phyloP scores from a whole-genome alignment of 768 basidiomycete genomes.

The Amyloporia xantha region DNA sequence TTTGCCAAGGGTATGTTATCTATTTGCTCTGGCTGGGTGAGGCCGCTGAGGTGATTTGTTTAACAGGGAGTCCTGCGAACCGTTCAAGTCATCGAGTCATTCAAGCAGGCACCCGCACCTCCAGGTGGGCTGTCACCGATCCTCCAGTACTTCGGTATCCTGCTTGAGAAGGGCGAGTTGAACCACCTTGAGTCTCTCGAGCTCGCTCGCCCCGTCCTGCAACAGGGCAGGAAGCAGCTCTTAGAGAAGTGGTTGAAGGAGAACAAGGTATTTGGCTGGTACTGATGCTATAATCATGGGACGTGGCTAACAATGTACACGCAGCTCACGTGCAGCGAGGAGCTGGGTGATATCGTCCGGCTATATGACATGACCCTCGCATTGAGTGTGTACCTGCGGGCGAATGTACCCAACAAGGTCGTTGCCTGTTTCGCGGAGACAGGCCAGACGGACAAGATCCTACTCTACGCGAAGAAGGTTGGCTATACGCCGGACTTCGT shows the following conservation, averaged over 20 bases:
- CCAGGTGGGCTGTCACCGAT: constrained; percentile 92
- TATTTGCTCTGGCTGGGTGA: neutral
- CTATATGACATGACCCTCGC: constrained; percentile 95
- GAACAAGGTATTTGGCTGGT: constrained; percentile 64
- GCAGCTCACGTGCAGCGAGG: constrained; percentile 96
- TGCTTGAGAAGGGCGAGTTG: constrained; percentile 97
- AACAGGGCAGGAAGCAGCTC: constrained; percentile 93
- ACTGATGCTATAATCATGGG: neutral
- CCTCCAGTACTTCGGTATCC: constrained; percentile 95
- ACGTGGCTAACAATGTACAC: neutral
- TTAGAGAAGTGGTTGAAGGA: constrained; percentile 99
- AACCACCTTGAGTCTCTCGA: constrained; percentile 96
- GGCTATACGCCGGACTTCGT: constrained; percentile 91
- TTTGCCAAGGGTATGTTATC: constrained; percentile 66
- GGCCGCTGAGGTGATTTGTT: neutral
- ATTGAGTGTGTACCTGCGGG: constrained; percentile 93
- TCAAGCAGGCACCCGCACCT: constrained; percentile 91
- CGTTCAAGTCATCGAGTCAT: constrained; percentile 90
- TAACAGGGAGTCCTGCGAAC: constrained; percentile 88
- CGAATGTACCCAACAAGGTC: constrained; percentile 97
- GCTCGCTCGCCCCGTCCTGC: constrained; percentile 90
- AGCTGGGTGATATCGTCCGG: constrained; percentile 95
- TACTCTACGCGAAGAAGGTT: constrained; percentile 96
- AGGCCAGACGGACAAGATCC: constrained; percentile 97
- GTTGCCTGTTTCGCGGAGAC: constrained; percentile 99